These are phyloP conservation scores for Aegilops bicornis DNA, from an alignment of 176 grass and related monocot species.

Conservation along the genomic window DNA sequence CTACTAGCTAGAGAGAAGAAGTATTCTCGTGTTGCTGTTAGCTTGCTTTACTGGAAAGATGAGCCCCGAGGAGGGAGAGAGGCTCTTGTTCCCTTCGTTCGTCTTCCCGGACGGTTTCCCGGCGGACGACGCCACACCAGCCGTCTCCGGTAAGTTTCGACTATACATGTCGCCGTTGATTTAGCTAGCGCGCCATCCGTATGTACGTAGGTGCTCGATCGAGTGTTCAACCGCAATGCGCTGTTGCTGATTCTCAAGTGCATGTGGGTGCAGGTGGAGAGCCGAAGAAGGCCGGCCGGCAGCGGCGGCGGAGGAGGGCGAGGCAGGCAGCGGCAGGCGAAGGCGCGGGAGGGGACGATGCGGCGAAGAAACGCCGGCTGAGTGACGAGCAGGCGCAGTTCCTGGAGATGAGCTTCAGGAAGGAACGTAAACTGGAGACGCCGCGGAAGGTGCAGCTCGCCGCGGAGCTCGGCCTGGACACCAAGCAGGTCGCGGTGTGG, in stretches of 20 bases:
- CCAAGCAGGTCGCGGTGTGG: constrained; percentile 97
- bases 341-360: constrained; percentile 13
- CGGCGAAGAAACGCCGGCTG: constrained; percentile 73
- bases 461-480: constrained; percentile 75
- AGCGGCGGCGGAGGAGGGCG: constrained; percentile 64
- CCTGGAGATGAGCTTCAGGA: constrained; percentile 74
- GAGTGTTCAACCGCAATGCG: not conserved
- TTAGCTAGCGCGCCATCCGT: not conserved
- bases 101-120: constrained; percentile 34
- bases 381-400: constrained; percentile 75
- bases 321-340: not conserved
- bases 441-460: constrained; percentile 84
- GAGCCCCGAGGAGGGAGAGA: constrained; percentile 52
- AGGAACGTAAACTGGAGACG: constrained; percentile 87
- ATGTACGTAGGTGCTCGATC: not conserved
- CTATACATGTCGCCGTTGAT: not conserved
- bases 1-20: not conserved
- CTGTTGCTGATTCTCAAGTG: not conserved
- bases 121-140: constrained; percentile 7
- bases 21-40: not conserved
- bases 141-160: constrained; percentile 11
- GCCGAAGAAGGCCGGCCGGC: constrained; percentile 48
- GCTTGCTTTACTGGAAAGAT: constrained; percentile 10
- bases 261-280: constrained; percentile 20
- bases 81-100: constrained; percentile 54